Evolutionary conservation across 495 filamentous ascomycete species (phyloP), one percentile per base, ranked within the genome.

Genomic region (Thermochaetoides thermophila): DNA sequence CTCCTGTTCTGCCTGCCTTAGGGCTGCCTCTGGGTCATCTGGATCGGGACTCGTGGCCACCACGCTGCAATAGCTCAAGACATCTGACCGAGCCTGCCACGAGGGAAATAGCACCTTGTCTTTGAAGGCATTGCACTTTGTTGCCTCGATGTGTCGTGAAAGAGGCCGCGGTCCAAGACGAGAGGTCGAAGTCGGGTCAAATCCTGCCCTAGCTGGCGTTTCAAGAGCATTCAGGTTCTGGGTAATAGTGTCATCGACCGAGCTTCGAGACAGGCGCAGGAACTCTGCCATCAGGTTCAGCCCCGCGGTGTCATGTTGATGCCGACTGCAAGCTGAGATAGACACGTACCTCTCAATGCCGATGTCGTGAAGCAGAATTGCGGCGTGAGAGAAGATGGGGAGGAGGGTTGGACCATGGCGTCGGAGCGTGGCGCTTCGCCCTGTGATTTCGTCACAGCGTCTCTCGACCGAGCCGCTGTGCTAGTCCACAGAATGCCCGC

Each of bases 281-380:
- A 97, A 97, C 50, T 94, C 89, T 97, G 45, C 19, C 33, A 7
- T 19, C 30, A 25, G n/a, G 34, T 42, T 27, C 42, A 30, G 30
- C 12, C 11, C 9, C 17, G 20, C 5, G 9, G 41, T 34, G 26
- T 10, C 22, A 10, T 14, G 5, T 20, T 23, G 7, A 19, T 31
- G 21, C 5, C 14, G 15, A 27, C 27, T 15, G 12, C 15, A 9
- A 11, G 19, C 4, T n/a, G n/a, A 28, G 19, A 15, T 25, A 13
- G 17, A 25, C 6, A 17, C 42, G 22, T 58, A 85, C 89, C 87
- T 84, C 76, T 68, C 20, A 97, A 64, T 9, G 81, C 69, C 17
- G 73, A 69, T 29, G 86, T 82, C 30, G 85, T 78, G 63, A 96
- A 96, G 53, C 89, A 97, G 48, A 96, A 89, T 52, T 86, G 81